These are phyloP conservation scores for Yamadazyma blattariae DNA, from an alignment of 1,139 yeast species.

Conservation along the genomic window DNA sequence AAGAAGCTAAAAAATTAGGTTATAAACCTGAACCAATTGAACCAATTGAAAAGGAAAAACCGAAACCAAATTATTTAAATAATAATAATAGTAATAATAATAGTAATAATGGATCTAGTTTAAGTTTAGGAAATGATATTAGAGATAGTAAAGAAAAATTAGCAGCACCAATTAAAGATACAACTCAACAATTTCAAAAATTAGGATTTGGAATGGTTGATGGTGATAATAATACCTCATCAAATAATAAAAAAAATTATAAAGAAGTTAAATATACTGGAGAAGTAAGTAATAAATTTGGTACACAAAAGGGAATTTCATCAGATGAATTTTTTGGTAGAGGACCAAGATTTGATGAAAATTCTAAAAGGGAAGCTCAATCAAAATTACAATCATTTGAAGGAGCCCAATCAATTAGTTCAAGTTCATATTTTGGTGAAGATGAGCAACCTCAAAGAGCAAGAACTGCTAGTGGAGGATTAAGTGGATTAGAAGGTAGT, in stretches of 20 bases:
- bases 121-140: constrained; percentile 12
- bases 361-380: constrained; percentile 75
- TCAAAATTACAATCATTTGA: constrained; percentile 73
- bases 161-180: constrained; percentile 46
- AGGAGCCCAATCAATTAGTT: constrained; percentile 89
- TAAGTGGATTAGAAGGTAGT: constrained; percentile 48
- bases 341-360: constrained; percentile 74
- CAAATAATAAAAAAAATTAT: constrained; percentile 32
- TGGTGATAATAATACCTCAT: constrained; percentile 33
- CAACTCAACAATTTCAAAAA: constrained; percentile 72
- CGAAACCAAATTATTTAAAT: background rate
- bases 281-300: constrained; percentile 73
- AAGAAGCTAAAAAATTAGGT: constrained; percentile 69
- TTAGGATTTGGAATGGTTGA: constrained; percentile 83
- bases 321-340: constrained; percentile 94
- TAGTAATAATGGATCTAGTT: constrained; percentile 1
- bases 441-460: constrained; percentile 47
- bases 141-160: constrained; percentile 15
- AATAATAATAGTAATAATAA: constrained; percentile 2
- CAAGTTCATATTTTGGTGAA: constrained; percentile 90
- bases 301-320: constrained; percentile 88
- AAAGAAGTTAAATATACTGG: constrained; percentile 64
- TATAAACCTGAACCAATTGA: constrained; percentile 56
- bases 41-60: constrained; percentile 7
- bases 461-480: constrained; percentile 23